Base-by-base conservation (phyloP, 192 early-diverging fungal genomes). In the Rhizoclosmatium sp. region DNA sequence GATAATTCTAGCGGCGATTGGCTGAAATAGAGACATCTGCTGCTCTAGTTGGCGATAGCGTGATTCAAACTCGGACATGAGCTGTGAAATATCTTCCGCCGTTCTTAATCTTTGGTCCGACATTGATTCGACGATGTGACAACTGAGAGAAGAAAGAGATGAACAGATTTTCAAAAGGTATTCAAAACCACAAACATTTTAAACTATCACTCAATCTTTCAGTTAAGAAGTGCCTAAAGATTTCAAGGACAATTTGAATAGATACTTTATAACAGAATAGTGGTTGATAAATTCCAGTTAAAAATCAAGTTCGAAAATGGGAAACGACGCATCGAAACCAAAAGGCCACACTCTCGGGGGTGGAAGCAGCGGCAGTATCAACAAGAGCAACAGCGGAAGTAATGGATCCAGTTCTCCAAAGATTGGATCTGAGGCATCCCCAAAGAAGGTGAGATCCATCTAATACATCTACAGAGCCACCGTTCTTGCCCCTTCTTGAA, bases 291-390 rank as follows among this genome's bases (percentile, higher is more conserved):
- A 0, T 54, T 54, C 0, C 16, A 0, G 46, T 41, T 45, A 46
- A 47, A 72, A 72, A 59, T 2, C 7, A 54, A 72, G 7, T 14
- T 21, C n/a, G 80, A 5, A 9, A 40, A 78, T 78, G 76, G 76
- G 76, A 31, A 78, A 78, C 66, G 65, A 78, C 31, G 42, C 31
- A 12, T 70, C 65, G 3, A 78, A 78, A 69, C n/a, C 14, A 14
- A 68, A 68, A 69, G 76, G 76, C 76, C 76, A 78, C 49, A 66
- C 65, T 12, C 66, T 78, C 65, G 76, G 76, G 2, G 59, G 60
- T 19, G 31, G 45, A n/a, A 47, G 41, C 61, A 61, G 31, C 40
- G 44, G 51, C 51, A 69, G 31, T 31, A 0, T 31, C 31, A 31
- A 0, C 31, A 31, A 31, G 31, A 31, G 68, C 21, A 12, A 9